Conservation (phyloP, 1,139 yeast genomes). For the Pichia terricola region DNA sequence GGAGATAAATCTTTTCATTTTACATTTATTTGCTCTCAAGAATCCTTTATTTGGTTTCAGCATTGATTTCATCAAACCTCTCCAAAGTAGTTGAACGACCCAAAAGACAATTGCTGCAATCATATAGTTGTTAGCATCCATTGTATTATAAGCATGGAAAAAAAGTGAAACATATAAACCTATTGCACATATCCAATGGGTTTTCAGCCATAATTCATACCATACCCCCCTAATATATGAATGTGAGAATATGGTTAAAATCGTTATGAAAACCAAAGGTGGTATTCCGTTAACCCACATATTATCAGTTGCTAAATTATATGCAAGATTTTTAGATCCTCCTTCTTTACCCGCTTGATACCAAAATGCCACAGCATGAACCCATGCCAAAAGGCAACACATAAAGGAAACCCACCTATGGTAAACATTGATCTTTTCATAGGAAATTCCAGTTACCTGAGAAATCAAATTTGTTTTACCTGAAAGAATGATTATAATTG, state of each 20-base stretch:
- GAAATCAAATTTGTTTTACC: slow-evolving; percentile 47
- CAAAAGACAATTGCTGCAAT: slow-evolving; percentile 51
- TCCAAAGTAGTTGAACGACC: slow-evolving; percentile 42
- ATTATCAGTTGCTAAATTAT: slow-evolving; percentile 10
- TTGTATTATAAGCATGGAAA: slow-evolving; percentile 36
- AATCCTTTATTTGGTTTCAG: slow-evolving; percentile 36
- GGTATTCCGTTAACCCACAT: slow-evolving; percentile 29
- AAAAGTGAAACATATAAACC: slow-evolving; percentile 44
- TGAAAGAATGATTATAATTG: slow-evolving; percentile 40
- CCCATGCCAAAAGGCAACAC: slow-evolving; percentile 38
- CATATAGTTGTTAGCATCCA: slow-evolving; percentile 39
- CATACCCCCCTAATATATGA: slow-evolving; percentile 33
- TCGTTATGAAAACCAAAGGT: slow-evolving; percentile 37
- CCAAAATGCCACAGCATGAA: slow-evolving; percentile 49
- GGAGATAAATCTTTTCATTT: slow-evolving; percentile 22
- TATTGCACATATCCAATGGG: slow-evolving; percentile 52
- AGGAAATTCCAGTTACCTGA: slow-evolving; percentile 44
- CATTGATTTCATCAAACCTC: slow-evolving; percentile 43
- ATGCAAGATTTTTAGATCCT: slow-evolving; percentile 26
- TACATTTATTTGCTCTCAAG: slow-evolving; percentile 24
- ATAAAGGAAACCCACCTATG: slow-evolving; percentile 39
- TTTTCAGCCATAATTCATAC: slow-evolving; percentile 46
- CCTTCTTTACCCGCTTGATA: slow-evolving; percentile 42
- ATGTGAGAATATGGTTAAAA: slow-evolving; percentile 40
- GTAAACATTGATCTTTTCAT: slow-evolving; percentile 43